phyloP scores from a whole-genome alignment of 2,329 filamentous ascomycete species.

The Colletotrichum liaoningense region DNA sequence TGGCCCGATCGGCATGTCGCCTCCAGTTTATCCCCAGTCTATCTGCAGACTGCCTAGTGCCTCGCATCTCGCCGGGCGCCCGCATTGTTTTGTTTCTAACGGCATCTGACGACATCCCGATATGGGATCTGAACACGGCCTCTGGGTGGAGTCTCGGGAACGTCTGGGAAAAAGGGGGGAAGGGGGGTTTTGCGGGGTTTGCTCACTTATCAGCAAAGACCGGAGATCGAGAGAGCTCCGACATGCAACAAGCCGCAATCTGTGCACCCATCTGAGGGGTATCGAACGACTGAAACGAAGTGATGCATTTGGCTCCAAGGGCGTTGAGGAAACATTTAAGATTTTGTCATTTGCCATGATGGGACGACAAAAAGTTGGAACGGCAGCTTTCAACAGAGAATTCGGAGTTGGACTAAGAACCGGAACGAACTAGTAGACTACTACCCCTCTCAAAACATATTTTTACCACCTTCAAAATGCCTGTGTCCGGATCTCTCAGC shows the following conservation, averaged over 20 bases:
- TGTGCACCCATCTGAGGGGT: slow-evolving; percentile 1
- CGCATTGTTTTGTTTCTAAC: not conserved
- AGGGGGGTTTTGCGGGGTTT: slow-evolving; percentile 22
- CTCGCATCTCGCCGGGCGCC: not conserved
- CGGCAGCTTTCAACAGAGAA: slow-evolving; percentile 5
- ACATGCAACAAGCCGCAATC: not conserved
- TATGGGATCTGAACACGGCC: slow-evolving; percentile 17
- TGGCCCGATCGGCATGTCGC: slow-evolving; percentile 13
- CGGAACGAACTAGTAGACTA: slow-evolving; percentile 23
- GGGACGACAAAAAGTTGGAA: not conserved
- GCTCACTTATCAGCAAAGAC: slow-evolving; percentile 33
- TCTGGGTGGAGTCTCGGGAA: slow-evolving; percentile 25
- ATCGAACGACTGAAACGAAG: slow-evolving; percentile 28
- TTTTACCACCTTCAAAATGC: slow-evolving; percentile 39
- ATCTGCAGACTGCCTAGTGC: not conserved
- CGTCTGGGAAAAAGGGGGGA: not conserved
- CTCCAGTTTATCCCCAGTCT: slow-evolving; percentile 3
- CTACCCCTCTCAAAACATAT: slow-evolving; percentile 24
- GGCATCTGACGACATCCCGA: not conserved
- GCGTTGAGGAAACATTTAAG: slow-evolving; percentile 31
- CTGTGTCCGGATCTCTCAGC: slow-evolving; percentile 46
- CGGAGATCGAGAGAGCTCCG: slow-evolving; percentile 12
- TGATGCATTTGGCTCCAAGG: slow-evolving; percentile 13
- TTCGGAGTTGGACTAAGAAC: slow-evolving; percentile 8
- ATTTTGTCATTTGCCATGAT: slow-evolving; percentile 22